Conservation (phyloP, 176 grass and related monocot genomes). For the Saccharum spontaneum region DNA sequence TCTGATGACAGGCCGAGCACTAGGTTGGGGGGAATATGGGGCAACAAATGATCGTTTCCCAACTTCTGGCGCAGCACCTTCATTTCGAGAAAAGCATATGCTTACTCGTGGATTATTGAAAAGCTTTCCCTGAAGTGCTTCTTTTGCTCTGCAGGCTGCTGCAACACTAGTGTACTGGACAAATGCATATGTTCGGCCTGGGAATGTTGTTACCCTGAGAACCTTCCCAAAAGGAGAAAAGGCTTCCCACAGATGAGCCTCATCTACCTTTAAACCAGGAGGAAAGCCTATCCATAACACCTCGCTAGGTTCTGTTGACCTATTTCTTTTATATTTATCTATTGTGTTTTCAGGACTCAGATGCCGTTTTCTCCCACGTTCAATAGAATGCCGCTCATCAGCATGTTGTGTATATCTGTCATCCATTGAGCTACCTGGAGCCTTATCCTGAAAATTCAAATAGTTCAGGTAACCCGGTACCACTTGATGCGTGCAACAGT, state of each 20-base stretch:
- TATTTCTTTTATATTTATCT: constrained; percentile 64
- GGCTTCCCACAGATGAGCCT: constrained; percentile 58
- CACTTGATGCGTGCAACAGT: constrained; percentile 22
- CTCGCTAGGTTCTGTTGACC: constrained; percentile 77
- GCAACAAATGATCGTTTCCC: constrained; percentile 36
- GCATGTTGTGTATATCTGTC: constrained; percentile 48
- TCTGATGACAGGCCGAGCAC: constrained; percentile 18
- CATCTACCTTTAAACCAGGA: constrained; percentile 60
- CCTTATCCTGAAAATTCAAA: constrained; percentile 84
- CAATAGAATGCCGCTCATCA: constrained; percentile 53
- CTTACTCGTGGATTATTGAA: constrained; percentile 89
- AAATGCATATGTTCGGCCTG: constrained; percentile 87
- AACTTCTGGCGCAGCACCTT: constrained; percentile 46
- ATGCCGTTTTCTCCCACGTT: constrained; percentile 52
- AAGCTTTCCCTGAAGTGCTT: constrained; percentile 91
- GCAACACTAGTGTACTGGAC: constrained; percentile 68
- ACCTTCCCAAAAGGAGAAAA: constrained; percentile 89
- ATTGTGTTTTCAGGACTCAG: constrained; percentile 61
- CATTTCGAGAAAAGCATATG: constrained; percentile 91
- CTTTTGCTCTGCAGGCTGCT: constrained; percentile 87
- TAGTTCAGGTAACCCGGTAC: constrained; percentile 52
- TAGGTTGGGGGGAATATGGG: constrained; percentile 39
- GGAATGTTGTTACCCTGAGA: constrained; percentile 79
- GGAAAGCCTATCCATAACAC: constrained; percentile 96
- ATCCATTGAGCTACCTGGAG: constrained; percentile 52